Conservation (phyloP, 805 yeast genomes). For the Torulaspora indica region DNA sequence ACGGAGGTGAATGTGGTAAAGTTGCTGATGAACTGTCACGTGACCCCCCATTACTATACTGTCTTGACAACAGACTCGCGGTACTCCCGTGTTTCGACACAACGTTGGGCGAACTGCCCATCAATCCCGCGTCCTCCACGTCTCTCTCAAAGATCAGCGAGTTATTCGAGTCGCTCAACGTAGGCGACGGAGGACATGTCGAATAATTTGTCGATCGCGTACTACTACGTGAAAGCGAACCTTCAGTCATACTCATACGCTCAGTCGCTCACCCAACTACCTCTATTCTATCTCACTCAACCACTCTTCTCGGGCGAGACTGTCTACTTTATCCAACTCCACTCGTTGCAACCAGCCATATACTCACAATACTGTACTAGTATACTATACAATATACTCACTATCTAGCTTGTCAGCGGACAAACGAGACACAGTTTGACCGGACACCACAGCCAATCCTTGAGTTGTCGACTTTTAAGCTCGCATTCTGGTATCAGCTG, state of each 20-base stretch:
- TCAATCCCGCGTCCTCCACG: constrained; percentile 52
- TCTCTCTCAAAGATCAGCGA: constrained; percentile 62
- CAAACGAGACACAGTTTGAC: too few relatives aligned
- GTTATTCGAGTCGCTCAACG: constrained; percentile 13
- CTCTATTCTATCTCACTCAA: too few relatives aligned
- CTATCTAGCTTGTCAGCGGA: too few relatives aligned
- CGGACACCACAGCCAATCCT: too few relatives aligned
- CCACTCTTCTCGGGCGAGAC: too few relatives aligned
- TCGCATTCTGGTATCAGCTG: neutral
- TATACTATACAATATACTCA: too few relatives aligned
- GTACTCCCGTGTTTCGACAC: constrained; percentile 15
- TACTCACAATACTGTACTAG: too few relatives aligned
- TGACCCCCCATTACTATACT: constrained; percentile 12
- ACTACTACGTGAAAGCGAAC: constrained; percentile 7
- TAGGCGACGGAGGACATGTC: constrained; percentile 17
- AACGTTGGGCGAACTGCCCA: constrained; percentile 9
- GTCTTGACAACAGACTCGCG: constrained; percentile 12
- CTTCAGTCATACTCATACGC: neutral
- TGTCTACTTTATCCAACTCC: too few relatives aligned
- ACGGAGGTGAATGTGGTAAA: constrained; percentile 16
- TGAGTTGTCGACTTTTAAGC: too few relatives aligned
- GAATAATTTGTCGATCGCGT: constrained; percentile 8
- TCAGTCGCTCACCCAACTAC: too few relatives aligned
- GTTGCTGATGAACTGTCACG: constrained; percentile 5
- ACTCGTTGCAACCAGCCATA: too few relatives aligned